Evolutionary conservation across 192 early-diverging fungal species (phyloP).

Genomic region (Dispira parvispora): DNA sequence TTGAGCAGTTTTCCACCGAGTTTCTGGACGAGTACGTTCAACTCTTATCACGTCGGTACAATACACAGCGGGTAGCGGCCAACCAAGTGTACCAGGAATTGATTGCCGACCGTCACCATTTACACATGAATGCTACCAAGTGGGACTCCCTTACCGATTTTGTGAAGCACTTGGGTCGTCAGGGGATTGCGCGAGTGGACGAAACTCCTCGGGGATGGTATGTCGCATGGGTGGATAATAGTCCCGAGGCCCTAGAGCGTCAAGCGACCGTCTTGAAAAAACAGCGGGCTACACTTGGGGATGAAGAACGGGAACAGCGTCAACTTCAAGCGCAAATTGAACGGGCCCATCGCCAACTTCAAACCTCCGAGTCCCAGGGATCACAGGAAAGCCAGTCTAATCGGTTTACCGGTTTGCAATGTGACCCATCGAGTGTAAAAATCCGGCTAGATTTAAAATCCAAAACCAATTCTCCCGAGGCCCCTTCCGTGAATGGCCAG

Average conservation of each 20-base stretch:
- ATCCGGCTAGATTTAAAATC: constrained; percentile 54
- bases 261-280: constrained; percentile 60
- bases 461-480: constrained; percentile 20
- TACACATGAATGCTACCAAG: constrained; percentile 91
- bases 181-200: constrained; percentile 72
- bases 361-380: constrained; percentile 10
- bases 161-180: constrained; percentile 64
- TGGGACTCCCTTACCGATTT: constrained; percentile 88
- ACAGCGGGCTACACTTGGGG: constrained; percentile 64
- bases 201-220: constrained; percentile 83
- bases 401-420: constrained; percentile 38
- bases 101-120: constrained; percentile 73
- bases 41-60: constrained; percentile 62
- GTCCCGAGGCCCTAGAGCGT: constrained; percentile 68
- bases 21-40: constrained; percentile 76
- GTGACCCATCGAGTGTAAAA: constrained; percentile 42
- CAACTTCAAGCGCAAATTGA: constrained; percentile 72
- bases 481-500: background rate
- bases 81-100: constrained; percentile 97
- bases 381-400: constrained; percentile 11
- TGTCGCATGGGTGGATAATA: constrained; percentile 81
- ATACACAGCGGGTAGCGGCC: constrained; percentile 68
- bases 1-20: constrained; percentile 58
- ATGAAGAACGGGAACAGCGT: constrained; percentile 68
- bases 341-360: constrained; percentile 40